Conservation (phyloP, 768 basidiomycete species). For the Coprinellus aureogranulatus region DNA sequence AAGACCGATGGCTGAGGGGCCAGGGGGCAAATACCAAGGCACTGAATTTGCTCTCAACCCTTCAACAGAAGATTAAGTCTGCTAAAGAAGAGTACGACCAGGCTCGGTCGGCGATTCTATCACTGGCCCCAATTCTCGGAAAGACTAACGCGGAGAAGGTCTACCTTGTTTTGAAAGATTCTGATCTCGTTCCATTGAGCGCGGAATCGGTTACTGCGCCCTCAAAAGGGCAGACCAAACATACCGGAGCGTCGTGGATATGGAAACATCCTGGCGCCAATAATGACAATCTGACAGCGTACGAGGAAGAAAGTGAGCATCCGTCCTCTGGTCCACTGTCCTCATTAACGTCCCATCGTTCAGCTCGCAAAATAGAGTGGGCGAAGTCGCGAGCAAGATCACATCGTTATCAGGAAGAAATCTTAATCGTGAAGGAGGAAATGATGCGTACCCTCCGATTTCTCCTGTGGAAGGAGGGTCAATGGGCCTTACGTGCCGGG, state of each 20-base stretch:
- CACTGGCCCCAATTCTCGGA: no score
- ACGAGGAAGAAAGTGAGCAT: background rate
- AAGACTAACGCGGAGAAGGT: no score
- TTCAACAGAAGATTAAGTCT: conserved; percentile 15
- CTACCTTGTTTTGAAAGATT: no score
- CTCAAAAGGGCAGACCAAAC: no score
- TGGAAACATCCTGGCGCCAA: conserved; percentile 5
- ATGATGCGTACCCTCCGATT: conserved; percentile 10
- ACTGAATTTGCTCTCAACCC: conserved; percentile 10
- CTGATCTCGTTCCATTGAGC: no score
- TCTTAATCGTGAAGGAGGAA: conserved; percentile 14
- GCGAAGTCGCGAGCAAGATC: background rate
- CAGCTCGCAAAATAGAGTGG: background rate
- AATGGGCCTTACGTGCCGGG: no score
- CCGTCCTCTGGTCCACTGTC: no score
- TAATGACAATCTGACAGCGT: background rate
- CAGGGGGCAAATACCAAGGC: conserved; percentile 24
- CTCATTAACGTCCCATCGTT: background rate
- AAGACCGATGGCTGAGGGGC: conserved; percentile 18
- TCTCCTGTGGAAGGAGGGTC: conserved; percentile 9
- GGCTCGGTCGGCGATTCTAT: background rate
- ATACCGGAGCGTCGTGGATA: conserved; percentile 14
- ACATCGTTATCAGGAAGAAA: conserved; percentile 8
- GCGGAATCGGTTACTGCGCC: no score
- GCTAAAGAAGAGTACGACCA: background rate